Evolutionary conservation across 192 early-diverging fungal genomes (phyloP).

Genomic region (Dissophora ornata): DNA sequence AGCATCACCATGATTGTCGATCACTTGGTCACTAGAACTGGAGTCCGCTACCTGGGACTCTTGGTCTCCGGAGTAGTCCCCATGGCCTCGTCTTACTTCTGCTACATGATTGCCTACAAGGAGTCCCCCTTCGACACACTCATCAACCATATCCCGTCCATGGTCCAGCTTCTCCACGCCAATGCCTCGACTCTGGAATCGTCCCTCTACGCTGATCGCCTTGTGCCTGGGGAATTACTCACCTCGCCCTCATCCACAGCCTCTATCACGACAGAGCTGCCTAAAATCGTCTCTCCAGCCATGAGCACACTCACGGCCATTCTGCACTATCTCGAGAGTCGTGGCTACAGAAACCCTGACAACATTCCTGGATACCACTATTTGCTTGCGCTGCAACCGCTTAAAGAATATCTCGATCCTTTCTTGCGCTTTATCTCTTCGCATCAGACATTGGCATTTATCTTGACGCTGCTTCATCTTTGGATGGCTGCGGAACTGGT

Average conservation of each 20-base stretch:
- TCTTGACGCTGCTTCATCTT: conserved; percentile 21
- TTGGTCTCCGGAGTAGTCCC: conserved; percentile 27
- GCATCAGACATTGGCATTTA: conserved; percentile 24
- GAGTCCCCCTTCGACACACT: conserved; percentile 37
- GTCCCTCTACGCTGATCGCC: not conserved
- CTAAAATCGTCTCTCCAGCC: not conserved
- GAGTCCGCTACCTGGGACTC: conserved; percentile 26
- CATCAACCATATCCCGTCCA: conserved; percentile 6
- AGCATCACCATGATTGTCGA: conserved; percentile 33
- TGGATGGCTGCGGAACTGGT: conserved; percentile 42
- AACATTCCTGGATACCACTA: conserved; percentile 24
- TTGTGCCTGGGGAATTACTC: not conserved
- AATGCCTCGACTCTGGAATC: conserved; percentile 8
- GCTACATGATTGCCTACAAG: conserved; percentile 43
- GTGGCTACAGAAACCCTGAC: conserved; percentile 12
- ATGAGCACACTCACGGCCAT: not conserved
- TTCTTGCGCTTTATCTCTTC: conserved; percentile 21
- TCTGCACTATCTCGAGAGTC: conserved; percentile 13
- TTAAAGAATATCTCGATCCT: conserved; percentile 9
- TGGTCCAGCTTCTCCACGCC: conserved; percentile 25
- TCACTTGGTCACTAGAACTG: conserved; percentile 32
- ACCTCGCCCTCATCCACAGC: not conserved
- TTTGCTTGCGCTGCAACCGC: conserved; percentile 12
- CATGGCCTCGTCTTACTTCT: conserved; percentile 22
- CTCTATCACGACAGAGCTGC: not conserved